Conservation (phyloP, 768 basidiomycete species). For the Hericium coralloides region DNA sequence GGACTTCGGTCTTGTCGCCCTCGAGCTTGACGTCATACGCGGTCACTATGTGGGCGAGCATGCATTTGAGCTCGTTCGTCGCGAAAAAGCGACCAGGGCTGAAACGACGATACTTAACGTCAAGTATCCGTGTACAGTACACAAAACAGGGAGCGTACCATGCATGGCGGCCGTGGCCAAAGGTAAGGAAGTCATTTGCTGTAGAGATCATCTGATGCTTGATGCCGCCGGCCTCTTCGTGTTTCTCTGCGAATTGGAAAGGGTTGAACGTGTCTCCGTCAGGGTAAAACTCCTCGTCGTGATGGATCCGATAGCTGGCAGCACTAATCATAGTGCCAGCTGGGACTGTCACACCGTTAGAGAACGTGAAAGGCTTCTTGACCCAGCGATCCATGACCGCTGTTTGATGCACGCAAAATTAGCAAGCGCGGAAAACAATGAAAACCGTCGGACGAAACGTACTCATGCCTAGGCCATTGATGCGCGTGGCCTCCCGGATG, state of each 20-base stretch:
- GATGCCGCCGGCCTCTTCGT: constrained; percentile 21
- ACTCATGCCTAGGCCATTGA: constrained; percentile 2
- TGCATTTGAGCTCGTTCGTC: constrained; percentile 14
- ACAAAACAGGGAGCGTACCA: constrained; percentile 15
- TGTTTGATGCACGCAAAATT: neutral
- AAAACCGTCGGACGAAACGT: neutral
- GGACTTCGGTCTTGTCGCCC: neutral
- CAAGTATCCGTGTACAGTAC: neutral
- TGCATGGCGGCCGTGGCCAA: constrained; percentile 22
- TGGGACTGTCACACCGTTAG: constrained; percentile 24
- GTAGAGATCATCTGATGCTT: constrained; percentile 30
- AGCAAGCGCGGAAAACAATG: neutral
- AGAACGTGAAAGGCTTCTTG: constrained; percentile 24
- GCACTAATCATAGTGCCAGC: constrained; percentile 15
- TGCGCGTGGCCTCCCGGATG: constrained; percentile 16
- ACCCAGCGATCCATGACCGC: constrained; percentile 22
- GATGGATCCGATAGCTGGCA: constrained; percentile 13
- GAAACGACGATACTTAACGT: no score
- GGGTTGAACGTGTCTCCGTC: constrained; percentile 29
- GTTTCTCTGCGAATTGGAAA: constrained; percentile 36
- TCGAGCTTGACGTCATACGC: constrained; percentile 19
- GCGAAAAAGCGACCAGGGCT: constrained; percentile 22
- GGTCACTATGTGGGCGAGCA: constrained; percentile 18
- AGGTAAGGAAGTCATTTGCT: constrained; percentile 16
- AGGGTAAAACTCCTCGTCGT: constrained; percentile 16